Base-by-base conservation (phyloP, 2,329 filamentous ascomycete species). In the Scleromitrula shiraiana region DNA sequence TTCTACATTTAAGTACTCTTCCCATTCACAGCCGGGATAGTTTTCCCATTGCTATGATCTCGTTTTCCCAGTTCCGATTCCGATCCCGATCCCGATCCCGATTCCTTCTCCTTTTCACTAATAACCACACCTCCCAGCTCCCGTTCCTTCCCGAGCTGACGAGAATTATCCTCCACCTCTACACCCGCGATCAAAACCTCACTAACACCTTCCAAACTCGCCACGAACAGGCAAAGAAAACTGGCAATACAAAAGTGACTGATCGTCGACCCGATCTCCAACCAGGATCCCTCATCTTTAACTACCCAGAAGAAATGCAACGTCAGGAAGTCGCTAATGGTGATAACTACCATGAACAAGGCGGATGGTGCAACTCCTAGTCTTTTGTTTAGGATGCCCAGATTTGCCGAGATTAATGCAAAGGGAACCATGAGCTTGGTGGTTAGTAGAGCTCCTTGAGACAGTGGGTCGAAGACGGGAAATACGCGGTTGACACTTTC, bases 271-370 rank as follows among this genome's bases (percentile, higher is more conserved):
- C 93, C 93, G 63, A 98, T 98, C 64, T 98, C 93, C 51, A 98
- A 70, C 93, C 93, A 98, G 19, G 85, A 93, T 0, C 93, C 93
- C 64, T 98, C 93, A 59, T 98, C 93, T 61, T 85, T 86, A 38
- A 98, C 93, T 59, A 95, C 88, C 81, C 88, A 98, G 69, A 98
- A 98, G 72, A 98, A 98, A 60, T 93, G 88, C 44, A 98, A 74
- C 3, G 93, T 97, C 64, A 97, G 75, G 41, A 95, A 80, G 64
- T 98, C 93, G 52, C 85, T 90, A 43, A 94, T 79, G 0, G 85
- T 86, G 80, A 96, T 95, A 42, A 95, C 89, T 2, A 91, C 71
- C 84, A 96, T 96, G 69, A 97, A 96, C 4, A 98, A 71, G 5
- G 89, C 88, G 32, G 85, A 89, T 0, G 89, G 90, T 7, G 89